Conservation (phyloP, 306 rosid genomes). For the Cicer judaicum region DNA sequence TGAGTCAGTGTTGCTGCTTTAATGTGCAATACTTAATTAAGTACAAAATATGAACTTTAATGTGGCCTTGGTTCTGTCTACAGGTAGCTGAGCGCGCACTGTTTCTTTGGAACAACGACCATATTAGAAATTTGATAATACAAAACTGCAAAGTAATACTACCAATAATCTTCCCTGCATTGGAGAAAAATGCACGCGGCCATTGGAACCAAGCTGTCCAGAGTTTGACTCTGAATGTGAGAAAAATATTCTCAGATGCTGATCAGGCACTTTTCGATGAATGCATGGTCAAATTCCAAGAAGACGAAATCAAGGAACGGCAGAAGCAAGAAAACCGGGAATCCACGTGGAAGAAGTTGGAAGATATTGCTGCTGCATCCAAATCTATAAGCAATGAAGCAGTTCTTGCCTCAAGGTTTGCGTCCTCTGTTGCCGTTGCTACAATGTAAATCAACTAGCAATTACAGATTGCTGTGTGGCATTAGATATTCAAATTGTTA, state of each 20-base stretch:
- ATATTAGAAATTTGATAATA: conserved; percentile 60
- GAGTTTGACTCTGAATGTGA: conserved; percentile 71
- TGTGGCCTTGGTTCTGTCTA: conserved; percentile 33
- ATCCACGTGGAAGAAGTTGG: conserved; percentile 62
- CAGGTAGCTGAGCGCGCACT: conserved; percentile 75
- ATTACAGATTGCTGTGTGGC: conserved; percentile 39
- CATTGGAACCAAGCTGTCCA: conserved; percentile 78
- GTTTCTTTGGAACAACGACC: conserved; percentile 74
- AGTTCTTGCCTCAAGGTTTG: conserved; percentile 51
- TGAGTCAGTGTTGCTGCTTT: conserved; percentile 32
- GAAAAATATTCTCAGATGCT: conserved; percentile 61
- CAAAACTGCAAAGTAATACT: conserved; percentile 56
- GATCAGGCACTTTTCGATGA: conserved; percentile 63
- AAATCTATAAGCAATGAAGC: conserved; percentile 56
- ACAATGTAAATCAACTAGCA: conserved; percentile 41
- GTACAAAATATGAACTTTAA: conserved; percentile 13
- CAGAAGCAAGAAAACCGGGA: conserved; percentile 59
- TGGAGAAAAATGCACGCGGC: conserved; percentile 56
- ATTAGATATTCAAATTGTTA: conserved; percentile 6
- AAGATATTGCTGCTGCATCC: conserved; percentile 60
- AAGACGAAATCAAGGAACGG: conserved; percentile 58
- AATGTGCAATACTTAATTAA: not conserved
- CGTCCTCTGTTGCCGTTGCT: conserved; percentile 49
- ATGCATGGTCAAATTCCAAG: conserved; percentile 56
- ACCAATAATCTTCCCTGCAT: conserved; percentile 63